Conservation (phyloP, 164 flowering plant genomes). For the Nelumbo lutea region DNA sequence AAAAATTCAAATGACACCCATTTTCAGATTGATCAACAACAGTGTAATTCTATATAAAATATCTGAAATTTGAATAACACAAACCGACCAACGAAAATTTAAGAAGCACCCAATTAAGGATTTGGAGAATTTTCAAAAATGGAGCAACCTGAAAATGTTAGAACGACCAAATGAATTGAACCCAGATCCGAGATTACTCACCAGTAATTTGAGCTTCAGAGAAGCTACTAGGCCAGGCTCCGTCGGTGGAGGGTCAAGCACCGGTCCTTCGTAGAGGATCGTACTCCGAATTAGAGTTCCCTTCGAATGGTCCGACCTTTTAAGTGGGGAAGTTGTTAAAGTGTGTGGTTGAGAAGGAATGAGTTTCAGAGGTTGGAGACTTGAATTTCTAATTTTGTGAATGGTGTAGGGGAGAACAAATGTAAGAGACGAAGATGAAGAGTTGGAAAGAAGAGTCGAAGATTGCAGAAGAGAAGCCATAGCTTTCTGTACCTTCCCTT, state of each 20-base stretch:
- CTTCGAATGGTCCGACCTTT: conserved; percentile 6
- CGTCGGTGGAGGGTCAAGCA: conserved; percentile 28
- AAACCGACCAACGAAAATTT: background rate
- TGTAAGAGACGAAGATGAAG: conserved; percentile 9
- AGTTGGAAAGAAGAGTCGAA: conserved; percentile 8
- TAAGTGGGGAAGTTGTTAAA: background rate
- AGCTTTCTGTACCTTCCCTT: background rate
- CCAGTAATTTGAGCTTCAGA: conserved; percentile 71
- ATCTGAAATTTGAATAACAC: background rate
- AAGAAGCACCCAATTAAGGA: background rate
- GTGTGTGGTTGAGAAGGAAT: background rate
- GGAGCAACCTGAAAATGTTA: background rate
- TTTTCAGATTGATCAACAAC: background rate
- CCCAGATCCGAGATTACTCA: conserved; percentile 13
- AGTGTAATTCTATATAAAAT: background rate
- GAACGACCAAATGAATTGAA: background rate
- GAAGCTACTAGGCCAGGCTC: conserved; percentile 27
- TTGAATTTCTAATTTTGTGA: background rate
- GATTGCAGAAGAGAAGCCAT: conserved; percentile 21
- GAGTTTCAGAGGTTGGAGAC: conserved; percentile 2
- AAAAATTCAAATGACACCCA: background rate
- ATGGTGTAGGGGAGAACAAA: background rate
- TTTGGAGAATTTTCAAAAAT: background rate
- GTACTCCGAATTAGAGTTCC: conserved; percentile 15
- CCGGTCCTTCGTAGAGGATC: conserved; percentile 12